Base-by-base conservation (phyloP, 75 land plant genomes). In the Larix kaempferi region DNA sequence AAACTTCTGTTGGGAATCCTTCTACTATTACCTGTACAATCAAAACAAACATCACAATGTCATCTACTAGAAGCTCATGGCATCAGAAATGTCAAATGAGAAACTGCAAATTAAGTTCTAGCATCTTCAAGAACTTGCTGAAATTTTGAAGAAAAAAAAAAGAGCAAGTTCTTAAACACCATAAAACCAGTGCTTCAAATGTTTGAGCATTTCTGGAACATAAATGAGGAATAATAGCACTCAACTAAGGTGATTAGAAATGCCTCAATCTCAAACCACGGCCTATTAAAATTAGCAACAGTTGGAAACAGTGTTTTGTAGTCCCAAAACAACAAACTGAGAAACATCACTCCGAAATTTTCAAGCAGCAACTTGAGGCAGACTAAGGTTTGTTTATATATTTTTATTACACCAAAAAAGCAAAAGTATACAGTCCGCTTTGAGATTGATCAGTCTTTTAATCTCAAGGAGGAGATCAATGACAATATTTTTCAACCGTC, bases 1-100 rank as follows among this genome's bases (percentile, higher is more conserved):
- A 94, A 35, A 92, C 91, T 82, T 96, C 99, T 76, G 76, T 84
- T 1, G 93, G 84, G 67, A 71, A 74, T 63, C 84, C 80, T 85
- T 97, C 95, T 76, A 90, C 55, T 5, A 74, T 76, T 74, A 92
- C 91, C 96, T 94, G 84, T 58, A 74, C 79, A 63, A 6, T 65
- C 69, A 65, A 41, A 1, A 69, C 6, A 33, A 67, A 69, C 72
- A 69, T n/a, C 4, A 2, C 3, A 22, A n/a, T 17, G 13, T 69
- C 72, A 69, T 37, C 23, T 37, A 67, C 37, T 39, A 39, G 49
- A 67, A 67, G 52, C 39, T 16, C 44, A 67, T 19, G 35, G 7
- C 41, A 65, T 65, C 39, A 65, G 39, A 65, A 64, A 15, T n/a
- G n/a, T n/a, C n/a, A n/a, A n/a, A n/a, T 17, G 37, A 64, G 37